Base-by-base conservation (phyloP, 148 eudicot genomes). In the Limonium bicolor region DNA sequence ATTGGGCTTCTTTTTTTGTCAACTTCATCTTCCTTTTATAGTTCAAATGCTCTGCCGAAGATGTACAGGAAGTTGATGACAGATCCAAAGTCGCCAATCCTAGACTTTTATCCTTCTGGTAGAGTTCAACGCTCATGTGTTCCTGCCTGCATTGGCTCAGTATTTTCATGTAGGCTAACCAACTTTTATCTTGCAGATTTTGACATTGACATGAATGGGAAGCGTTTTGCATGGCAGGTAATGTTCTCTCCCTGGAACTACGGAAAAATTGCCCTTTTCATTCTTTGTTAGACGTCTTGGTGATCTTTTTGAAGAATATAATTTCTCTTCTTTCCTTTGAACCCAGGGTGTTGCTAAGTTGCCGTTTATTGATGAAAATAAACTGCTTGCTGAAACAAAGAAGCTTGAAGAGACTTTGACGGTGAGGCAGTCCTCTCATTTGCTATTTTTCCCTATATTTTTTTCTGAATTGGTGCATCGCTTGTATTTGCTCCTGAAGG, bases 191-290 rank as follows among this genome's bases (percentile, higher is more conserved):
- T 19, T 35, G 16, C 64, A 92, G 99, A 92, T 68, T 92, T 92
- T 67, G 88, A 76, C 52, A 69, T 92, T 31, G 99, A 92, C 71
- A 92, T 92, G 99, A 76, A 81, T 59, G 99, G 99, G 30, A 92
- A 92, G 75, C 95, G 95, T 37, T 81, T 73, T 52, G 85, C 99
- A 44, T 92, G 99, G 99, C 99, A 92, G 99, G 99, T 92, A 63
- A 18, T 37, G 13, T 14, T 23, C 30, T 23, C 16, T 24, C 18
- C 18, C 2, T 4, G n/a, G n/a, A n/a, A n/a, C n/a, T n/a, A 19
- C 21, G 13, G 16, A 24, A 13, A 24, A 43, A 12, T 38, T 18
- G 24, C 5, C 16, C 13, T 13, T 11, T 43, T 43, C 10, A 25
- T 3, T 24, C 17, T 43, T 19, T 6, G 15, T 31, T 4, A 26